Evolutionary conservation across 768 basidiomycete species (phyloP), one percentile per base, ranked within the genome.

Genomic region (Collybiopsis confluens): DNA sequence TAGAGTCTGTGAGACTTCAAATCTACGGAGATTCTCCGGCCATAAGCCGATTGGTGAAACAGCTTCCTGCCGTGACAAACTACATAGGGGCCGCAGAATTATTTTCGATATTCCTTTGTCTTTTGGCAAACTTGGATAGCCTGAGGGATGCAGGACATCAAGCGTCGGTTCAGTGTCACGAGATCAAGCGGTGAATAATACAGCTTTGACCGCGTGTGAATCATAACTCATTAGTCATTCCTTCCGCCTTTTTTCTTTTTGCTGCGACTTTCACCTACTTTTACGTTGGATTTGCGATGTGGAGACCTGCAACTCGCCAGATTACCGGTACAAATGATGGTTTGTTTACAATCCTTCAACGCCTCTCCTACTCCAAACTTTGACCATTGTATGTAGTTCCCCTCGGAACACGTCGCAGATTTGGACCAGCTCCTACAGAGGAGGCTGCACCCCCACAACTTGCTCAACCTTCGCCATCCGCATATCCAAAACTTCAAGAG

Each of bases 311-410:
- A 58, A 91, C 91, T 54, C 85, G 85, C 61, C 87, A 92, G 71
- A 88, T 94, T 26, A 90, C 90, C 36, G 94, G 93, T 54, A 95
- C 93, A 20, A 97, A 97, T 62, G 93, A 96, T 42, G 88, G 92
- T 90, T 36, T 62, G 82, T 71, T 28, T 41, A n/a, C n/a, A 37
- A 45, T 13, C 9, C 45, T 52, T 51, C 18, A 35, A 45, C 58
- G 38, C 54, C 45, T 44, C 24, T 56, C 54, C 15, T 24, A 26
- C 36, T 38, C 48, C 16, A 33, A 41, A 36, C 41, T 38, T 54
- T 56, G 46, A 49, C 52, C 49, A 43, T 59, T 58, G 58, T 69
- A 64, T 58, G 27, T 58, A 85, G 87, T 83, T 61, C 94, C 94
- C 1, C 81, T 97, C 55, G 92, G 90, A 47, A 80, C 84, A 62